These are phyloP conservation scores for Solanum rostratum DNA, from an alignment of 257 asterid species.

Conservation along the genomic window DNA sequence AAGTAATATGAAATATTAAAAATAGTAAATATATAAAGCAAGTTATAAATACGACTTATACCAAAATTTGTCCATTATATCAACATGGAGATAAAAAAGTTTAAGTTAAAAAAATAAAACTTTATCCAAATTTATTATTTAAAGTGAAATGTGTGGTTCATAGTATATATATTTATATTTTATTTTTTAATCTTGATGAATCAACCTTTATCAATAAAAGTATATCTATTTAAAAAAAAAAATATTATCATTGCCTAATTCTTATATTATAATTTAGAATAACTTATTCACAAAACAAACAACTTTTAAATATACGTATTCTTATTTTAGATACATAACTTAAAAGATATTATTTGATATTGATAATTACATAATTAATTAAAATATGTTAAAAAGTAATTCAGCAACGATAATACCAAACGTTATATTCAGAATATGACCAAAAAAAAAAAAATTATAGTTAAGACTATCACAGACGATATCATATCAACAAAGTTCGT, in stretches of 20 bases:
- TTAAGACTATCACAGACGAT: no score
- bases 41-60: no score
- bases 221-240: neutral
- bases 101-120: no score
- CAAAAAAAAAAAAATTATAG: neutral
- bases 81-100: no score
- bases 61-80: no score
- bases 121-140: neutral
- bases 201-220: neutral
- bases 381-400: neutral
- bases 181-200: neutral
- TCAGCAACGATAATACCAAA: neutral
- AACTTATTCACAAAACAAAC: neutral
- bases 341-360: no score
- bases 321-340: neutral
- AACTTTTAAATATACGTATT: neutral
- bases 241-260: neutral
- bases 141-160: neutral
- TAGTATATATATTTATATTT: neutral
- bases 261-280: neutral
- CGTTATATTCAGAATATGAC: no score
- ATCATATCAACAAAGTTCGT: no score
- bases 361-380: no score
- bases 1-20: no score
- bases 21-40: no score